Evolutionary conservation across 306 rosid genomes (phyloP), one percentile per base, ranked within the genome.

Genomic region (Elaeagnus macrophylla): DNA sequence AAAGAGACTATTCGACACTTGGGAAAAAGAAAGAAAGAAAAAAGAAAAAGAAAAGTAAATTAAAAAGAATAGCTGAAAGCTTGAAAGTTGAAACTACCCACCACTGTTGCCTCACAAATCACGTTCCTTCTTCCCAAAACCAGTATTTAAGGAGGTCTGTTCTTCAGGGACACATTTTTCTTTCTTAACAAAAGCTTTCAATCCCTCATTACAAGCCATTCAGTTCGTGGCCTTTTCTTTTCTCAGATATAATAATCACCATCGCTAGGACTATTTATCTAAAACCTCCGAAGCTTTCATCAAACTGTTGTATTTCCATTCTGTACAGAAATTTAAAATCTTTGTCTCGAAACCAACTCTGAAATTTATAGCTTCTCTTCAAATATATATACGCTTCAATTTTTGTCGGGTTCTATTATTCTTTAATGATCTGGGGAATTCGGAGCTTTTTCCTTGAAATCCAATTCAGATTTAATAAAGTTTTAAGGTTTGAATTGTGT

Each of bases 51-150:
- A 14, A 9, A 17, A 15, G 15, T 3, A 72, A 43, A 60, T 51
- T 9, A 5, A 7, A 72, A 51, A 67, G 57, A 53, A 46, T 51
- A 51, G 59, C 64, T 58, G 54, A 59, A 70, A 67, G 53, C 79
- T 65, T 54, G 77, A 25, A 25, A 25, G 32, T 1, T 25, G 32
- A 75, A 77, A 67, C 79, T 54, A 18, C 48, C 72, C 56, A 54
- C 63, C 68, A 25, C 51, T 45, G 79, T 67, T 82, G 60, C 68
- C 73, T 49, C 77, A 43, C 60, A 59, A 25, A 37, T 73, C 81
- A 85, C 81, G 95, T 66, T 80, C 88, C 72, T 14, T 59, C 64
- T 65, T 54, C 37, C 6, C 37, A 64, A 75, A 62, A 44, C 58
- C 69, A 77, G 59, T 73, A 77, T 75, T 73, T 80, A 77, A 69